Conservation (phyloP, 2,329 filamentous ascomycete species). For the Botryosphaeria dothidea region DNA sequence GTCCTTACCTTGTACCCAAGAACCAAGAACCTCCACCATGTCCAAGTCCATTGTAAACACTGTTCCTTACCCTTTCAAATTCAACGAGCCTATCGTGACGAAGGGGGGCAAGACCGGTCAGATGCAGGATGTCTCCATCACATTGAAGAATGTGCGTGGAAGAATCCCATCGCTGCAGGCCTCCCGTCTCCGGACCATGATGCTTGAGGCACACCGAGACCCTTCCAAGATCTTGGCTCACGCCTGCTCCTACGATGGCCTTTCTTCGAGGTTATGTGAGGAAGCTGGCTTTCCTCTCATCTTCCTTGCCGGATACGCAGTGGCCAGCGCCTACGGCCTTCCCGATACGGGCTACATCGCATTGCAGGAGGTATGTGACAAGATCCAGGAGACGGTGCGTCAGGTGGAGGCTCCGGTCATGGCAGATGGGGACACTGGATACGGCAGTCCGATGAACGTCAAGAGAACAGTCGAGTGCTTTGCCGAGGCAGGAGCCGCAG, state of each 20-base stretch:
- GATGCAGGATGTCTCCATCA: slow-evolving; percentile 20
- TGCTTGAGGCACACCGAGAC: slow-evolving; percentile 41
- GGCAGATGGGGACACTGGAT: slow-evolving; percentile 51
- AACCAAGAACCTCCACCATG: slow-evolving; percentile 21
- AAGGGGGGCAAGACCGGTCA: slow-evolving; percentile 8
- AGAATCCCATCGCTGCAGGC: slow-evolving; percentile 42
- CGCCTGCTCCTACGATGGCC: slow-evolving; percentile 46
- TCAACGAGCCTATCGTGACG: slow-evolving; percentile 21
- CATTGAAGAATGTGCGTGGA: slow-evolving; percentile 37
- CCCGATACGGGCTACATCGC: slow-evolving; percentile 54
- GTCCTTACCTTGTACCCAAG: neutral
- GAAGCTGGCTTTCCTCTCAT: slow-evolving; percentile 50
- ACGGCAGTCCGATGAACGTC: slow-evolving; percentile 52
- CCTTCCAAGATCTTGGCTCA: slow-evolving; percentile 48
- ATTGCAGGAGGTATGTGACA: slow-evolving; percentile 48
- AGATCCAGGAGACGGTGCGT: slow-evolving; percentile 46
- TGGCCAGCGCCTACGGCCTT: slow-evolving; percentile 43
- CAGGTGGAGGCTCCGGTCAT: slow-evolving; percentile 44
- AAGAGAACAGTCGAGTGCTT: slow-evolving; percentile 47
- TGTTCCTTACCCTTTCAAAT: slow-evolving; percentile 36
- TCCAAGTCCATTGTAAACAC: slow-evolving; percentile 34
- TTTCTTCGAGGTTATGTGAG: slow-evolving; percentile 47
- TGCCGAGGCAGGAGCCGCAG: slow-evolving; percentile 42
- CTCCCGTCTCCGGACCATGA: slow-evolving; percentile 40
- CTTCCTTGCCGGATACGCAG: slow-evolving; percentile 47